Evolutionary conservation across 2,329 filamentous ascomycete species (phyloP), one percentile per base, ranked within the genome.

Genomic region (Clonostachys rhizophaga): DNA sequence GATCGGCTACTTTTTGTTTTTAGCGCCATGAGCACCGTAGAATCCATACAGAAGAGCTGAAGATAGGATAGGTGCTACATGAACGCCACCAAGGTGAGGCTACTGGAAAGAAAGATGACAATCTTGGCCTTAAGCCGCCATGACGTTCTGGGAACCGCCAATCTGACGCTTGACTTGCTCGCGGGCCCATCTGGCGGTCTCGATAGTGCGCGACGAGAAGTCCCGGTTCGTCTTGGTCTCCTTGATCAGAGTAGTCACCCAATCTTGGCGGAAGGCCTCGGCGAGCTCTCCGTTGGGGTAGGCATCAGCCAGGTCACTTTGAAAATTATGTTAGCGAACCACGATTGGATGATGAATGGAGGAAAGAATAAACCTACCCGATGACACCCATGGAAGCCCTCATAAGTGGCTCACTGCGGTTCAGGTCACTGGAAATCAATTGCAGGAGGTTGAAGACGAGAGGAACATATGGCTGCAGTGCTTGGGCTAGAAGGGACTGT

Each of bases 331-430:
- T 76, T 63, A 81, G 24, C 24, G 24, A 30, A 30, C 24, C 24
- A 30, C 8, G 24, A 10, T 10, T 4, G 3, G 9, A 30, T 68
- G 47, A 42, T 49, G 44, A 44, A 39, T 49, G 37, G 17, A 14
- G 13, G 9, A 41, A 18, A 51, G 39, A 5, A 12, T 43, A 13
- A 16, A 70, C 85, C 64, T 80, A 95, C 90, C 91, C 94, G 71
- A 99, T 89, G 47, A 97, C 91, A 66, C 94, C 94, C 89, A 97
- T 97, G 9, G 88, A 83, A n/a, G 92, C 89, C 56, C 94, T 82
- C 78, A 97, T 86, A 43, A 99, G 76, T 35, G 88, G 84, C 70
- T 99, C 94, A 61, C 90, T 96, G 57, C 91, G 87, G 75, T 94
- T 95, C 54, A 79, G 77, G 63, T 97, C 94, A 55, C 81, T 76